These are phyloP conservation scores for Suillus decipiens DNA, from an alignment of 768 basidiomycete genomes.

Conservation along the genomic window DNA sequence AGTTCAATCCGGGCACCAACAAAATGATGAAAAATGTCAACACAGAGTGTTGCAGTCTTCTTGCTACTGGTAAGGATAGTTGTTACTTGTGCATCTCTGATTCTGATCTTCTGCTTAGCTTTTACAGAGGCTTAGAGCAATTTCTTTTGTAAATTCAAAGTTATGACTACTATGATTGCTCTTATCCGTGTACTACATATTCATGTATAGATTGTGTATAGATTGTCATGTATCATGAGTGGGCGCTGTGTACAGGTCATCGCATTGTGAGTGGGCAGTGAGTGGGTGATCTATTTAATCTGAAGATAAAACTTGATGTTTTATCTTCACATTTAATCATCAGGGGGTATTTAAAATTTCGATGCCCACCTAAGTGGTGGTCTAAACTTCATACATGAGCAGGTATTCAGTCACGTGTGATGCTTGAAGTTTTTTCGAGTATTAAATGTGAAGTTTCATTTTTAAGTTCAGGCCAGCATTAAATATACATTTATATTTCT, in stretches of 20 bases:
- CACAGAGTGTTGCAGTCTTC: neutral
- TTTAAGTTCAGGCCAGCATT: neutral
- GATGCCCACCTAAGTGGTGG: neutral
- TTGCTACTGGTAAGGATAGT: neutral
- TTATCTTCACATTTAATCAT: neutral
- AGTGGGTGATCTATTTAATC: neutral
- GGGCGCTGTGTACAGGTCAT: too few relatives aligned
- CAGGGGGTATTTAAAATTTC: neutral
- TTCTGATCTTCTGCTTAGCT: too few relatives aligned
- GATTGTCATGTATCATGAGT: too few relatives aligned
- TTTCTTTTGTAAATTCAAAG: too few relatives aligned
- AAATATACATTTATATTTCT: neutral
- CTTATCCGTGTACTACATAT: too few relatives aligned
- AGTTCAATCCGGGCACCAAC: neutral
- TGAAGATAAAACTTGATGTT: neutral
- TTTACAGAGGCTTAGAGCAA: too few relatives aligned
- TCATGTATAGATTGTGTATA: too few relatives aligned
- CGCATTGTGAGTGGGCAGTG: neutral
- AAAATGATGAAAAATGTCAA: neutral
- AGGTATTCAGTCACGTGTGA: neutral
- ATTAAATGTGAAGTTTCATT: slow-evolving; percentile 3
- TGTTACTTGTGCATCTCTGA: too few relatives aligned
- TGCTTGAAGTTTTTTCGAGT: neutral
- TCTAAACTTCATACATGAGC: slow-evolving; percentile 6
- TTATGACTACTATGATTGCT: too few relatives aligned